Evolutionary conservation across 148 eudicot species (phyloP).

Genomic region (Rhododendron williamsianum): DNA sequence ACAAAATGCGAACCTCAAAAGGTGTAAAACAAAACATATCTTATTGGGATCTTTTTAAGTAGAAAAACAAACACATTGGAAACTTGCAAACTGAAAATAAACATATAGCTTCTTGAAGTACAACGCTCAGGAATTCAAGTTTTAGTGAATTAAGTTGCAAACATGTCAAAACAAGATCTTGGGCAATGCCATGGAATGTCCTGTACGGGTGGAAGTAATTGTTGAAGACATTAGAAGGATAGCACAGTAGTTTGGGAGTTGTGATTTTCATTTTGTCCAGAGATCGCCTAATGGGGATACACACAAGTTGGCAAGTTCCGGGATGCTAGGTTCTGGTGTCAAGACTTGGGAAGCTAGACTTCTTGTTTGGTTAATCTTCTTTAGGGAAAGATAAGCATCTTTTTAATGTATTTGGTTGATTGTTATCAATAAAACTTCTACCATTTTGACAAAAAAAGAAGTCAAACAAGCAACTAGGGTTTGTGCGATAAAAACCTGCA

Average conservation of each 20-base stretch:
- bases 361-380: neutral
- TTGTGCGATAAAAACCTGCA: conserved; percentile 13
- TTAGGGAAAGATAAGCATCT: neutral
- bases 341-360: neutral
- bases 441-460: neutral
- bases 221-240: neutral
- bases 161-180: neutral
- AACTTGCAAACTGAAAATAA: no score
- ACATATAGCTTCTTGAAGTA: no score
- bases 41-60: neutral
- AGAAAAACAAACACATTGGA: neutral
- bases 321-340: neutral
- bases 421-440: neutral
- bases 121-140: no score
- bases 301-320: neutral
- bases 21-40: neutral
- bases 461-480: neutral
- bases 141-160: no score
- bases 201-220: neutral
- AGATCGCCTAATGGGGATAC: neutral
- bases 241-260: neutral
- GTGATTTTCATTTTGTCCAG: neutral
- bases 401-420: neutral
- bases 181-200: neutral
- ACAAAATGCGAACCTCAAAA: neutral